Evolutionary conservation across 2,329 filamentous ascomycete species (phyloP).

Genomic region (Alternaria novae-zelandiae): DNA sequence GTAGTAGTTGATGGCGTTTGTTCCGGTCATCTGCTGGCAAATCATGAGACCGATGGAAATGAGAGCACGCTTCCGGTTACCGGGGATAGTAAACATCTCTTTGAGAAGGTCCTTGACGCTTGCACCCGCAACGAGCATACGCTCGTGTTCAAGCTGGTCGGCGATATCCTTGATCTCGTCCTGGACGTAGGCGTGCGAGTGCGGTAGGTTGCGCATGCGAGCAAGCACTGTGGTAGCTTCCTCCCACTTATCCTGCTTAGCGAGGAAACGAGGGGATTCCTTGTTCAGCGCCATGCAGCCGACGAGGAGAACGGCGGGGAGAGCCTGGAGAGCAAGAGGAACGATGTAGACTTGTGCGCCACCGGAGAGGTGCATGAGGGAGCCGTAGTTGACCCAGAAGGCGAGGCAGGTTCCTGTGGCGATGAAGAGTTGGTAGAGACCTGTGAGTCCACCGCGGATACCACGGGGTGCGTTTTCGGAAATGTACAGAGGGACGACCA

Average conservation of each 20-base stretch:
- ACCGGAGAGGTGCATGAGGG: constrained; percentile 55
- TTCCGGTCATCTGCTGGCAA: constrained; percentile 75
- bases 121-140: constrained; percentile 61
- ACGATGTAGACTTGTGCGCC: constrained; percentile 63
- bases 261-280: constrained; percentile 72
- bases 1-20: constrained; percentile 64
- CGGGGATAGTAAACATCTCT: constrained; percentile 54
- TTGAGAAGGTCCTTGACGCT: constrained; percentile 49
- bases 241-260: constrained; percentile 72
- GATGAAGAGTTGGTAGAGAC: constrained; percentile 51
- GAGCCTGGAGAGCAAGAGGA: constrained; percentile 68
- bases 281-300: constrained; percentile 67
- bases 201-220: constrained; percentile 61
- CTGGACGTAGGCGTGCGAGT: constrained; percentile 45
- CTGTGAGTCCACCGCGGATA: constrained; percentile 65
- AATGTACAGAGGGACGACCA: constrained; percentile 67
- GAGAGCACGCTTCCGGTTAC: constrained; percentile 67
- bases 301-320: constrained; percentile 68
- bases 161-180: constrained; percentile 46
- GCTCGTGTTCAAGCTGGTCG: constrained; percentile 59
- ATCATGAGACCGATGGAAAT: constrained; percentile 70
- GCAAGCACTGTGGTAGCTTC: constrained; percentile 64
- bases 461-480: constrained; percentile 66
- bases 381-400: constrained; percentile 63
- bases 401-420: constrained; percentile 53